Conservation (phyloP, 345 rosid species). For the Excoecaria agallocha region DNA sequence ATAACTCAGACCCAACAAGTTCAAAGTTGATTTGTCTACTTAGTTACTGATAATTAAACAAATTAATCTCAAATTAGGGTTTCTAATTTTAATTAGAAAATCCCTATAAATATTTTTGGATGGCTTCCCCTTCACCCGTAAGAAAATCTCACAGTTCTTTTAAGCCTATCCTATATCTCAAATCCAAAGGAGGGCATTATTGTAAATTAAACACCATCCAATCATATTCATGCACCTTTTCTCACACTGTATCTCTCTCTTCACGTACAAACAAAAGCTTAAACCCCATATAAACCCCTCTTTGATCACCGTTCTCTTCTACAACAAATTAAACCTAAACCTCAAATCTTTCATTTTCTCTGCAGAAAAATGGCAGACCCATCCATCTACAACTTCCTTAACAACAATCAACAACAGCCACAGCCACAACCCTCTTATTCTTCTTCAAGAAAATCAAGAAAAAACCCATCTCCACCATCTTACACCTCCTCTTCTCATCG, state of each 20-base stretch:
- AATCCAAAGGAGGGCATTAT: slow-evolving; percentile 14
- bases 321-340: neutral
- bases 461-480: slow-evolving; percentile 9
- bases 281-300: slow-evolving; percentile 27
- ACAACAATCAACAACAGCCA: neutral
- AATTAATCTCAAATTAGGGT: no score
- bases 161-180: neutral
- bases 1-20: no score
- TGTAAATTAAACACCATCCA: slow-evolving; percentile 11
- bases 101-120: no score
- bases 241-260: neutral
- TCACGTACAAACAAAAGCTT: slow-evolving; percentile 7
- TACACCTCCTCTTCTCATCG: slow-evolving; percentile 25
- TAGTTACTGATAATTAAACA: no score
- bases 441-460: slow-evolving; percentile 26
- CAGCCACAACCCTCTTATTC: neutral
- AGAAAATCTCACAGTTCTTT: no score
- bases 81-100: no score
- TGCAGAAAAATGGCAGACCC: slow-evolving; percentile 42
- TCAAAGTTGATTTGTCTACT: no score
- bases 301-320: neutral
- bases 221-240: slow-evolving; percentile 7
- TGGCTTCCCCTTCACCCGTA: no score
- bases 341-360: slow-evolving; percentile 10
- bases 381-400: slow-evolving; percentile 41